Percentiles rank a stretch among this genome's conserved stretches.
These are phyloP conservation scores for Papilionanthe hybrid DNA, from an alignment of 116 monocot genomes.

Conservation along the genomic window DNA sequence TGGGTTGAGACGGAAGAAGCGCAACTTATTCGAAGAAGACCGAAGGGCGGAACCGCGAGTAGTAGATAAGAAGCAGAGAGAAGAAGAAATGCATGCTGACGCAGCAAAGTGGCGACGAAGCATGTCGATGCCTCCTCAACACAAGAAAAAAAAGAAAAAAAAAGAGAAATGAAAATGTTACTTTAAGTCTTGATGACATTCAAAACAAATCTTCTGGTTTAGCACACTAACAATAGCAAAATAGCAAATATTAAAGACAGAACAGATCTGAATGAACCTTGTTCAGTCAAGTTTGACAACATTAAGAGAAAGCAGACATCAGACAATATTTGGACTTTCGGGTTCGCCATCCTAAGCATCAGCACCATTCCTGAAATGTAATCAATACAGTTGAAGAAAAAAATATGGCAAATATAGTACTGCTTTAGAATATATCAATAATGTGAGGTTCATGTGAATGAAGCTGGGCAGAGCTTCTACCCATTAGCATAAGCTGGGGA, in stretches of 20 bases:
- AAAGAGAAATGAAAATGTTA: conserved; percentile 6
- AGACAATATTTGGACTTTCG: neutral
- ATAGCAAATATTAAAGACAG: neutral
- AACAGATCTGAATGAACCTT: conserved; percentile 8
- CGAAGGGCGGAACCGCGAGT: conserved; percentile 8
- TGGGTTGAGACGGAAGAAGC: neutral
- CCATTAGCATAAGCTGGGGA: conserved; percentile 67
- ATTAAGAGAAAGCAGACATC: conserved; percentile 1
- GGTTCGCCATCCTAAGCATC: conserved; percentile 4
- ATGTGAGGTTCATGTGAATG: neutral
- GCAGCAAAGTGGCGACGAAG: conserved; percentile 16
- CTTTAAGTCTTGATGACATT: neutral
- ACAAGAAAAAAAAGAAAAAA: neutral
- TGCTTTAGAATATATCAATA: neutral
- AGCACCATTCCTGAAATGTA: conserved; percentile 4
- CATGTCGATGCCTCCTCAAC: conserved; percentile 18
- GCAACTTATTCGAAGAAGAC: conserved; percentile 7
- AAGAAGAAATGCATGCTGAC: conserved; percentile 8
- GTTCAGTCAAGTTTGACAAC: conserved; percentile 7
- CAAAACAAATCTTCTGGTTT: neutral
- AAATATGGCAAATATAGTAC: neutral
- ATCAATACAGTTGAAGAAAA: neutral
- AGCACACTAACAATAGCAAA: conserved; percentile 5
- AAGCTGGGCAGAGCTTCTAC: conserved; percentile 18
- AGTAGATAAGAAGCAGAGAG: conserved; percentile 9